Percentiles rank a stretch among this genome's conserved stretches.
Conservation (phyloP, 805 yeast genomes). For the Sugiyamaella valdiviana region DNA sequence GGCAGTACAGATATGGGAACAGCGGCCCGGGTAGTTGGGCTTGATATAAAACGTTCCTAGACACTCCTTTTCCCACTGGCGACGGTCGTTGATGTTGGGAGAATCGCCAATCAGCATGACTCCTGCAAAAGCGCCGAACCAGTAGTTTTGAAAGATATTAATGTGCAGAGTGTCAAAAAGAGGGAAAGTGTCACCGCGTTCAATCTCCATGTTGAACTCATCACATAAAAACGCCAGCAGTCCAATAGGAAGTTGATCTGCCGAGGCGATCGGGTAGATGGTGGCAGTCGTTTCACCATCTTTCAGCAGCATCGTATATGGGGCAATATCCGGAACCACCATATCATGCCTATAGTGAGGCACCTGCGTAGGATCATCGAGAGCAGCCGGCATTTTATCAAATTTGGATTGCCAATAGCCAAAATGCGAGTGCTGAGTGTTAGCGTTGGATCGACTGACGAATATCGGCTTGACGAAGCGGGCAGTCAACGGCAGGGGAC, state of each 20-base stretch:
- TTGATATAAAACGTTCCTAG: constrained; percentile 79
- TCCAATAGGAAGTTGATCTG: constrained; percentile 67
- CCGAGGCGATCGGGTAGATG: constrained; percentile 71
- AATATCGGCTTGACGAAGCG: too few relatives aligned
- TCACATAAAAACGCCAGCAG: constrained; percentile 76
- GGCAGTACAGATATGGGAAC: constrained; percentile 88
- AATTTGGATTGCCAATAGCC: neutral
- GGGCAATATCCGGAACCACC: constrained; percentile 40
- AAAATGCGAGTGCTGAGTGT: too few relatives aligned
- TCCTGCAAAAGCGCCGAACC: constrained; percentile 89
- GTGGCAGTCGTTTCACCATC: constrained; percentile 93
- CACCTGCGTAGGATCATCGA: constrained; percentile 46
- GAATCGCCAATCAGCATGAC: constrained; percentile 71
- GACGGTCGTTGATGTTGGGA: constrained; percentile 41
- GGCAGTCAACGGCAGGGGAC: neutral
- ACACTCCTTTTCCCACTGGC: constrained; percentile 90
- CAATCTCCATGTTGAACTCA: constrained; percentile 89
- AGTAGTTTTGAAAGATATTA: constrained; percentile 71
- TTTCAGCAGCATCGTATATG: constrained; percentile 71
- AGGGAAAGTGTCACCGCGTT: constrained; percentile 81
- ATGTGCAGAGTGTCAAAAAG: constrained; percentile 72
- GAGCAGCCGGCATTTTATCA: constrained; percentile 39
- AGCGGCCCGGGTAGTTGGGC: constrained; percentile 88
- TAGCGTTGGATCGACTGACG: too few relatives aligned
- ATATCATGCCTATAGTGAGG: constrained; percentile 42